Percentiles rank a stretch among this genome's conserved stretches.
Evolutionary conservation across 305 asterid genomes (phyloP).

Genomic region (Fraxinus nigra): DNA sequence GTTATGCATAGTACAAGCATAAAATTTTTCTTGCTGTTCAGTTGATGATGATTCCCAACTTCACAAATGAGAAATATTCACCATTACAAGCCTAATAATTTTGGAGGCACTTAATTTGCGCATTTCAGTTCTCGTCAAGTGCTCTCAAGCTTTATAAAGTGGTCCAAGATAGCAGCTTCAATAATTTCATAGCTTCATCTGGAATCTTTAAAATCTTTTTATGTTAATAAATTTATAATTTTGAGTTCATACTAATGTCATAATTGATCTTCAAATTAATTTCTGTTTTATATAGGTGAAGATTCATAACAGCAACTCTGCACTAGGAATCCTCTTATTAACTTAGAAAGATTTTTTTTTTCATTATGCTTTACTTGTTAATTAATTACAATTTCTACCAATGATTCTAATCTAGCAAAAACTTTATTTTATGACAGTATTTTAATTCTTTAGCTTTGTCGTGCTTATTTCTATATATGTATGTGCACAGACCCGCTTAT

Average conservation of each 20-base stretch:
- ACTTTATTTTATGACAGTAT: neutral
- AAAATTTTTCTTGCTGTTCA: neutral
- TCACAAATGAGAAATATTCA: neutral
- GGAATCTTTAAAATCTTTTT: neutral
- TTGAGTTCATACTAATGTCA: neutral
- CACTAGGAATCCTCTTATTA: neutral
- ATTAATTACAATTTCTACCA: neutral
- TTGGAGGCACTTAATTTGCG: neutral
- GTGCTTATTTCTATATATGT: neutral
- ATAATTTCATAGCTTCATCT: neutral
- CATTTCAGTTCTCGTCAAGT: neutral
- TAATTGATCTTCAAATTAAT: neutral
- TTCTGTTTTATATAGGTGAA: slow-evolving; percentile 9
- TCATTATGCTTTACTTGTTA: neutral
- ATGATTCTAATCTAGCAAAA: neutral
- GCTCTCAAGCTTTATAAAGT: neutral
- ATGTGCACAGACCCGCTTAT: neutral
- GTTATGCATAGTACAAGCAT: slow-evolving; percentile 15
- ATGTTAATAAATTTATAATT: neutral
- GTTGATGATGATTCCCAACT: neutral
- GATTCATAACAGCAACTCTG: slow-evolving; percentile 6
- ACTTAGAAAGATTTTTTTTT: neutral
- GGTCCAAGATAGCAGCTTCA: neutral
- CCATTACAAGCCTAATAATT: neutral
- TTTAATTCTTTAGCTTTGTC: neutral